Base-by-base conservation (phyloP, 768 basidiomycete species). In the Austroboletus festivus region DNA sequence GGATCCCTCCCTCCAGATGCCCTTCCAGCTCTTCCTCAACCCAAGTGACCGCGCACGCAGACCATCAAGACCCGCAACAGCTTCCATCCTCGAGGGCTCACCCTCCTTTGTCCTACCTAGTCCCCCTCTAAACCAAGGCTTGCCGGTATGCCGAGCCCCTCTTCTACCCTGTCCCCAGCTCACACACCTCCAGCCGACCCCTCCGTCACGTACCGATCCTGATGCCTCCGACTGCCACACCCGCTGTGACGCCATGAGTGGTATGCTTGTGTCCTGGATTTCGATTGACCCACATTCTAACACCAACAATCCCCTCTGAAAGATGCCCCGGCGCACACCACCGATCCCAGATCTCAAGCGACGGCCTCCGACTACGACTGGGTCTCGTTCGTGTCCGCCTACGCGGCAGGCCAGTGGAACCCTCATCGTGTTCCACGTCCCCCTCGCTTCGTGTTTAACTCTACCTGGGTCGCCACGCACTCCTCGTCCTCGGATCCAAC, bases 361-460 rank as follows among this genome's bases (percentile, higher is more conserved):
- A 38, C 47, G 18, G 58, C 61, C 37, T 61, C 61, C 18, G 71
- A 73, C 40, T 72, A 73, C 53, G 85, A 89, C 61, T 93, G 90
- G 90, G 73, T 76, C 16, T 78, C 80, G 0, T 93, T 92, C 64
- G 81, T 88, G 53, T 68, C 73, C n/a, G 82, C 86, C 0, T 93
- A 93, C 63, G 80, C 86, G 0, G 61, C 73, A 16, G 90, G 90
- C 10, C 75, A 80, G 51, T 93, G 89, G 89, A 86, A 89, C 62
- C 88, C 89, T 7, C 81, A 82, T 51, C 75, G 73, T 47, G 83
- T 79, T 0, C 88, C 87, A 3, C 79, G 76, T 51, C 79, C 75
- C 6, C 86, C 86, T 5, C 66, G 61, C 18, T 60, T 68, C 6
- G 53, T 54, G 3, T 53, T 69, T 23, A 58, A 62, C 43, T 34